Conservation (phyloP, 495 filamentous ascomycete species). For the Cercophora samala region DNA sequence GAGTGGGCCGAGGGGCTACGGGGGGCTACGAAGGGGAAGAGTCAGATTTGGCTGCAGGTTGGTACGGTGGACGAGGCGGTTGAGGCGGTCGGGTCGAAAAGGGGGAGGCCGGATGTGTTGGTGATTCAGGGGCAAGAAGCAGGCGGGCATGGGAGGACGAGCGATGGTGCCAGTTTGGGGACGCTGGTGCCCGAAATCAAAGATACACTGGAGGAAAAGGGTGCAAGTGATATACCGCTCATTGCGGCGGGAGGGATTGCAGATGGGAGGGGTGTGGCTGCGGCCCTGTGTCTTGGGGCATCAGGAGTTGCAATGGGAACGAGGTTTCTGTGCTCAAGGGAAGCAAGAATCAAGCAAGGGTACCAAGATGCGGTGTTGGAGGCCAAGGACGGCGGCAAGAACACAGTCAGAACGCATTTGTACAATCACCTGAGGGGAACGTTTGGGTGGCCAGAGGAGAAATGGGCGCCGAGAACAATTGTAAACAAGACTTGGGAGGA, state of each 20-base stretch:
- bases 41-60: conserved; percentile 76
- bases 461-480: conserved; percentile 60
- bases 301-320: conserved; percentile 94
- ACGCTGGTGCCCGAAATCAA: conserved; percentile 76
- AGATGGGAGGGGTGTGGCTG: conserved; percentile 84
- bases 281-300: conserved; percentile 79
- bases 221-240: conserved; percentile 68
- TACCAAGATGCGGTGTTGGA: conserved; percentile 84
- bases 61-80: conserved; percentile 57
- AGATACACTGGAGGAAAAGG: conserved; percentile 55
- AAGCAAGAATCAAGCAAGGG: conserved; percentile 82
- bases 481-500: conserved; percentile 61
- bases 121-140: conserved; percentile 73
- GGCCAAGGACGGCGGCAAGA: conserved; percentile 59
- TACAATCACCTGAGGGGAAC: conserved; percentile 71
- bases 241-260: conserved; percentile 91
- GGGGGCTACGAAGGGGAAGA: conserved; percentile 46
- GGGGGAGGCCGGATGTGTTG: conserved; percentile 56
- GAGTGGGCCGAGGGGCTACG: conserved; percentile 55
- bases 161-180: conserved; percentile 89
- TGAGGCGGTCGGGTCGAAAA: conserved; percentile 33
- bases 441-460: conserved; percentile 58
- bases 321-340: conserved; percentile 80
- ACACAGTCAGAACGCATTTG: conserved; percentile 62
- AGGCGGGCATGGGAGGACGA: conserved; percentile 67